These are phyloP conservation scores for Tricholoma sp. DNA, from an alignment of 768 basidiomycete genomes.

Conservation along the genomic window DNA sequence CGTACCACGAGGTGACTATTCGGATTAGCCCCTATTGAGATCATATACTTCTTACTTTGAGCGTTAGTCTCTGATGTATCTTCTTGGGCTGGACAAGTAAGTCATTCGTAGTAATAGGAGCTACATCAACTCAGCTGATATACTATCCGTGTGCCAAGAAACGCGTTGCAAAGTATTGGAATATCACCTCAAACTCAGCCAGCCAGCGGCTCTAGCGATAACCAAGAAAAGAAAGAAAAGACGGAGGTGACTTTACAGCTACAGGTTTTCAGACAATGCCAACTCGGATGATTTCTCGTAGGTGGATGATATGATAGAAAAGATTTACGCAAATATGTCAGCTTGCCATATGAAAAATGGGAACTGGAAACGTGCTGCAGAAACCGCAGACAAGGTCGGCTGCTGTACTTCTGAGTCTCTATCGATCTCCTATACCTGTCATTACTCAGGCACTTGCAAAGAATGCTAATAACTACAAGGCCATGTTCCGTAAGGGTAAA, in stretches of 20 bases:
- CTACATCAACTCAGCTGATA: neutral
- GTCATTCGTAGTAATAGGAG: slow-evolving; percentile 15
- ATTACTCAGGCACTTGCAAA: slow-evolving; percentile 60
- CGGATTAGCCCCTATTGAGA: neutral
- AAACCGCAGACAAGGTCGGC: slow-evolving; percentile 75
- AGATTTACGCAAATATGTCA: slow-evolving; percentile 82
- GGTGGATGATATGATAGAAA: slow-evolving; percentile 74
- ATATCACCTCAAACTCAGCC: slow-evolving; percentile 24
- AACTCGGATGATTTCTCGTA: slow-evolving; percentile 19
- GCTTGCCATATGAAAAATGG: slow-evolving; percentile 77
- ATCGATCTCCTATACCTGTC: neutral
- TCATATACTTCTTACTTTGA: slow-evolving; percentile 2
- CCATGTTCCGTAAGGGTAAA: slow-evolving; percentile 76
- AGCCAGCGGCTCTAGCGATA: slow-evolving; percentile 22
- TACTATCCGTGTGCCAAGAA: slow-evolving; percentile 29
- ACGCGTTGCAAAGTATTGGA: slow-evolving; percentile 50
- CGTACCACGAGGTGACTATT: slow-evolving; percentile 62
- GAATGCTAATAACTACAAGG: slow-evolving; percentile 75
- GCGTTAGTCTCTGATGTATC: slow-evolving; percentile 61
- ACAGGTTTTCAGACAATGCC: neutral
- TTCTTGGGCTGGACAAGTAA: slow-evolving; percentile 76
- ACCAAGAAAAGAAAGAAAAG: slow-evolving; percentile 45
- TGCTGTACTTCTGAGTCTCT: neutral
- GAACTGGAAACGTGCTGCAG: slow-evolving; percentile 75
- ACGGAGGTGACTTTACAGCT: slow-evolving; percentile 49